A percentile compares a stretch with the other conserved stretches of the same genome.
Evolutionary conservation across 768 basidiomycete genomes (phyloP).

Genomic region (Neoboletus magnificus): DNA sequence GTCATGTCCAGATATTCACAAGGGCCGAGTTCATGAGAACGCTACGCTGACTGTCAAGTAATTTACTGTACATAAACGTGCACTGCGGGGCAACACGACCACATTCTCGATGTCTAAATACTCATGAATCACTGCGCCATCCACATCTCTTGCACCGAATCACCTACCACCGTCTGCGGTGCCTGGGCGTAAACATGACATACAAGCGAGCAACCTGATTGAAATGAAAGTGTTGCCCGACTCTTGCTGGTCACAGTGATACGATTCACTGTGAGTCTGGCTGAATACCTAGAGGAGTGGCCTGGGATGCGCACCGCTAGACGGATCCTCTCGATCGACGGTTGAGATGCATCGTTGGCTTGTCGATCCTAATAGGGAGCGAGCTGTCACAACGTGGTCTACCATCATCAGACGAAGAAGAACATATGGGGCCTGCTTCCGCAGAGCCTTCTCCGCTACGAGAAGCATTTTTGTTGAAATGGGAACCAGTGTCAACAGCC

Average conservation of each 20-base stretch:
- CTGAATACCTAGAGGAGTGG: neutral
- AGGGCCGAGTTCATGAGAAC: too few species aligned
- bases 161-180: neutral
- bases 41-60: too few species aligned
- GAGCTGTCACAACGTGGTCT: neutral
- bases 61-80: too few species aligned
- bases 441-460: neutral
- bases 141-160: too few species aligned
- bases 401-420: neutral
- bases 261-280: neutral
- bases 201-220: neutral
- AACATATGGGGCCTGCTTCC: neutral
- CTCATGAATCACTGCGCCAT: too few species aligned
- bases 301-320: neutral
- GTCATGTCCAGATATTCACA: neutral
- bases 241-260: neutral
- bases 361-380: neutral
- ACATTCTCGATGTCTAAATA: too few species aligned
- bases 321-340: neutral
- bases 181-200: neutral
- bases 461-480: too few species aligned
- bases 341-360: neutral
- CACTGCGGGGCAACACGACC: too few species aligned
- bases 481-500: neutral
- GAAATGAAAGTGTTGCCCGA: neutral